A percentile compares a stretch with the other conserved stretches of the same genome.
These are phyloP conservation scores for Scleroderma bovista DNA, from an alignment of 768 basidiomycete genomes.

Conservation along the genomic window DNA sequence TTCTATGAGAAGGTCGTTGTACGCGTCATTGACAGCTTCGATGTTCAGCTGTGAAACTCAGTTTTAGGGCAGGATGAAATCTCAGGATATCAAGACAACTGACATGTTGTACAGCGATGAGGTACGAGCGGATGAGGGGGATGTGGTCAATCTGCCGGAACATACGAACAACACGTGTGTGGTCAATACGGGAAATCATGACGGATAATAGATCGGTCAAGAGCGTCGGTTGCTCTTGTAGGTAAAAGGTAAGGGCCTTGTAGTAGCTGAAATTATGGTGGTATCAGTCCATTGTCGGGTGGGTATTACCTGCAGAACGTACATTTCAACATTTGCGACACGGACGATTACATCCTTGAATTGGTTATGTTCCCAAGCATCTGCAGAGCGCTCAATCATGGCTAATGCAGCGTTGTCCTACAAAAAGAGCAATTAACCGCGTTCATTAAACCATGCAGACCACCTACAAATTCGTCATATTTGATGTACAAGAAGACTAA, in stretches of 20 bases:
- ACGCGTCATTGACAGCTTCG: constrained; percentile 96
- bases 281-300: not conserved
- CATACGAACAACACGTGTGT: constrained; percentile 90
- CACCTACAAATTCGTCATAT: constrained; percentile 86
- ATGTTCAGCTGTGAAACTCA: constrained; percentile 70
- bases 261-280: constrained; percentile 62
- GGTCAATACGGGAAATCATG: constrained; percentile 91
- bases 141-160: constrained; percentile 95
- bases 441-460: not conserved
- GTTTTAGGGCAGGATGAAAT: not conserved
- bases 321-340: constrained; percentile 98
- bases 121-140: constrained; percentile 91
- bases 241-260: constrained; percentile 90
- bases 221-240: constrained; percentile 88
- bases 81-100: constrained; percentile 18
- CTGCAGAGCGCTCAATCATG: constrained; percentile 98
- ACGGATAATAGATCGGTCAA: constrained; percentile 91
- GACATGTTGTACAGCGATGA: constrained; percentile 94
- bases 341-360: constrained; percentile 98
- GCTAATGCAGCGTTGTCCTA: constrained; percentile 95
- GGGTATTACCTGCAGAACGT: constrained; percentile 17
- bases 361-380: constrained; percentile 99
- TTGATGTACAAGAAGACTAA: constrained; percentile 98
- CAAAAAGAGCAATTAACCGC: too few relatives aligned
- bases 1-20: constrained; percentile 96